A percentile compares a stretch with the other conserved stretches of the same genome.
These are phyloP conservation scores for Adansonia digitata DNA, from an alignment of 345 rosid genomes.

Conservation along the genomic window DNA sequence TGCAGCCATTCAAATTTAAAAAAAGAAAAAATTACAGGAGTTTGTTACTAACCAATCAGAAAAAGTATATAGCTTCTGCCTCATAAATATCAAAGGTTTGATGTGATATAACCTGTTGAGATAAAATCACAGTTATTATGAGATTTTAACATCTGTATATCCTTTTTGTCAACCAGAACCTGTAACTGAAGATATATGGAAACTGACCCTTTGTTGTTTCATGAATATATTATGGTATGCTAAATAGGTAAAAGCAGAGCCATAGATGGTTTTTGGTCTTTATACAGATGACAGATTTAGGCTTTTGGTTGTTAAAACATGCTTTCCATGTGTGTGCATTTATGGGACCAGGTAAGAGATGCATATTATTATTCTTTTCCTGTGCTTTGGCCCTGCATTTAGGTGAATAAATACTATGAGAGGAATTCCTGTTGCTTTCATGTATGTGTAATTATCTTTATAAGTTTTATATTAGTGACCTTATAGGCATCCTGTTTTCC, in stretches of 20 bases:
- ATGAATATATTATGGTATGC: neutral
- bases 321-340: neutral
- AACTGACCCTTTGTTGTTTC: neutral
- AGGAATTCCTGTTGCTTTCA: neutral
- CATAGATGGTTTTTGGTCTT: neutral
- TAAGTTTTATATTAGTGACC: neutral
- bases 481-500: constrained; percentile 20
- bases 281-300: no score
- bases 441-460: neutral
- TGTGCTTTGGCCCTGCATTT: neutral
- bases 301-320: neutral
- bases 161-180: neutral
- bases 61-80: neutral
- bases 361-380: neutral
- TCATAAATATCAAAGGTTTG: neutral
- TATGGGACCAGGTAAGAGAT: neutral
- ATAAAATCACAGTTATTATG: neutral
- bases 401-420: neutral
- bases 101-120: neutral
- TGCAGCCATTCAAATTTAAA: neutral
- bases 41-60: no score
- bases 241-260: neutral
- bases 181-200: neutral
- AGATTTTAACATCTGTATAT: neutral
- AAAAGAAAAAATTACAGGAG: no score